Conservation (phyloP, 179 eudicot species). For the Silene vulgaris region DNA sequence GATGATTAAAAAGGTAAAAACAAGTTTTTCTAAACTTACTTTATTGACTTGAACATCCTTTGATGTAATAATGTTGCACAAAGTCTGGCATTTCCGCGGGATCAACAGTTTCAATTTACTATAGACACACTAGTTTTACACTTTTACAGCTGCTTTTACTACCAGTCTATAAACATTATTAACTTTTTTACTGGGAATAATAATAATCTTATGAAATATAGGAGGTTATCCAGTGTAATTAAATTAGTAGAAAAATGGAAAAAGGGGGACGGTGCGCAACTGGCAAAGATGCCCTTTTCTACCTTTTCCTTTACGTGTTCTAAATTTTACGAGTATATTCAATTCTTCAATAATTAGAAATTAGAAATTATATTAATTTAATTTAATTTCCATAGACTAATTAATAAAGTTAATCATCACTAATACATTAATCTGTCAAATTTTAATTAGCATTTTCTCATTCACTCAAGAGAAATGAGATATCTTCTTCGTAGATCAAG, state of each 20-base stretch:
- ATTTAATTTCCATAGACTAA: too few relatives aligned
- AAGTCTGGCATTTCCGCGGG: conserved; percentile 1
- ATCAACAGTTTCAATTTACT: conserved; percentile 9
- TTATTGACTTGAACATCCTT: conserved; percentile 10
- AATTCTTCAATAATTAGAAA: not conserved
- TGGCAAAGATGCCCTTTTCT: conserved; percentile 18
- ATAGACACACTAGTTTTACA: not conserved
- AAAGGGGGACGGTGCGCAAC: conserved; percentile 28
- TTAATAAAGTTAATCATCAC: too few relatives aligned
- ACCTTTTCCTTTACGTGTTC: conserved; percentile 39
- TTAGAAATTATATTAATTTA: too few relatives aligned
- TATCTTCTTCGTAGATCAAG: too few relatives aligned
- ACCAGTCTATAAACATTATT: too few relatives aligned
- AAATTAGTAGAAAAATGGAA: not conserved
- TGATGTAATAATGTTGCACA: not conserved
- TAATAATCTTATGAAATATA: too few relatives aligned
- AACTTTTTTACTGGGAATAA: not conserved
- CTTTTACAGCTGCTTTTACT: too few relatives aligned
- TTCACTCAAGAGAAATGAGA: too few relatives aligned
- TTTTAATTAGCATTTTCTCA: too few relatives aligned
- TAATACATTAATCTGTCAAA: too few relatives aligned
- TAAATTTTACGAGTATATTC: not conserved
- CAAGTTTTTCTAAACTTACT: not conserved
- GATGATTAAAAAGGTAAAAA: conserved; percentile 16
- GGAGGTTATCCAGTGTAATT: not conserved